Percentiles rank a stretch among this genome's conserved stretches.
Evolutionary conservation across 306 rosid species (phyloP).

Genomic region (Calophaca sinica): DNA sequence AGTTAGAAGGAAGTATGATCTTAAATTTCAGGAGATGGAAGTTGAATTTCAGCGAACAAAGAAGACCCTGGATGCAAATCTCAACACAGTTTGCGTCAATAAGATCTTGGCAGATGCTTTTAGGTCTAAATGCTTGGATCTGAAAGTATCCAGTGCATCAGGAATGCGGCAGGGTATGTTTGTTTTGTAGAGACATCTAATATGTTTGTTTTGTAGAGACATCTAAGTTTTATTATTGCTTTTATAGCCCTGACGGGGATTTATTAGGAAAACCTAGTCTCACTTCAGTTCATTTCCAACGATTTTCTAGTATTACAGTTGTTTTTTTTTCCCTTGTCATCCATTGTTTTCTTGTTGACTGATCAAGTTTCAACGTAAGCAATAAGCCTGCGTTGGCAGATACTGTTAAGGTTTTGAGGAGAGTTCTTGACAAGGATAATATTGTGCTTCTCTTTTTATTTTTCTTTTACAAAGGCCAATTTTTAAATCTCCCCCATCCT

Average conservation of each 20-base stretch:
- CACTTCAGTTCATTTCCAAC: background rate
- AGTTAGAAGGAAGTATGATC: conserved; percentile 65
- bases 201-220: conserved; percentile 38
- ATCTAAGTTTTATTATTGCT: conserved; percentile 33
- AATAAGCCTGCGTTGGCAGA: conserved; percentile 14
- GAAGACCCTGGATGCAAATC: conserved; percentile 58
- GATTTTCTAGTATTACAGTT: background rate
- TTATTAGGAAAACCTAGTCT: background rate
- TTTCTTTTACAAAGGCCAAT: too few relatives aligned
- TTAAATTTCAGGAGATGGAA: conserved; percentile 59
- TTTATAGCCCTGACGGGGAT: conserved; percentile 12
- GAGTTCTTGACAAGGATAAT: conserved; percentile 1
- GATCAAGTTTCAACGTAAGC: conserved; percentile 29
- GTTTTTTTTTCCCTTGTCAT: conserved; percentile 21
- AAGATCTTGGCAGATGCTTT: conserved; percentile 77
- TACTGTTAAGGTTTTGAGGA: background rate
- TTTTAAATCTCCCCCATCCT: too few relatives aligned
- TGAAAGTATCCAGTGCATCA: conserved; percentile 48
- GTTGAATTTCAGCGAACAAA: conserved; percentile 52
- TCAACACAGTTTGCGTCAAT: conserved; percentile 55
- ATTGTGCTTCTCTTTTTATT: conserved; percentile 8
- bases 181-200: conserved; percentile 5
- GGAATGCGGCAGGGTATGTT: conserved; percentile 69
- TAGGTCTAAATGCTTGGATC: conserved; percentile 69
- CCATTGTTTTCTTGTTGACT: conserved; percentile 12